phyloP scores from a whole-genome alignment of 1,284 basidiomycete species.

The Rhizoctonia solani region DNA sequence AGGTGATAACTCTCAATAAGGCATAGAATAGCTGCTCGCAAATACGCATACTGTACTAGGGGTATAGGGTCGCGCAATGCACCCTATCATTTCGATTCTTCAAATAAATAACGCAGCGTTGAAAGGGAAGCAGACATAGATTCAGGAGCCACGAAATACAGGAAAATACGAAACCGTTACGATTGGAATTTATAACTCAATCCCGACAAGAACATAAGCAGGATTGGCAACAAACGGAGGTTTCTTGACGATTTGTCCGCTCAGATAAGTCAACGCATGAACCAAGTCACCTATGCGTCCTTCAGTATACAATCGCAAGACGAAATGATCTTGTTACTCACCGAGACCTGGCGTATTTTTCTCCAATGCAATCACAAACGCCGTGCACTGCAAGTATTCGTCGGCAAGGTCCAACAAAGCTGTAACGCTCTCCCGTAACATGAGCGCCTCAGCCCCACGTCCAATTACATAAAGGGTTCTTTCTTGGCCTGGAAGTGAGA shows the following conservation, averaged over 20 bases:
- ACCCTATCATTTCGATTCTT: too few species aligned
- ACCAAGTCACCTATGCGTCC: slow-evolving; percentile 53
- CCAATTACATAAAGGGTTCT: slow-evolving; percentile 80
- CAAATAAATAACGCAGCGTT: too few species aligned
- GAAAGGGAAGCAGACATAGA: neutral
- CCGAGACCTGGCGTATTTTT: slow-evolving; percentile 60
- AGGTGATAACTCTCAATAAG: slow-evolving; percentile 15
- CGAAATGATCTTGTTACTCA: slow-evolving; percentile 10
- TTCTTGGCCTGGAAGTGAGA: slow-evolving; percentile 67
- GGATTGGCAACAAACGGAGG: slow-evolving; percentile 69
- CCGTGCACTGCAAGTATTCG: slow-evolving; percentile 72
- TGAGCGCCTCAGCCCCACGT: slow-evolving; percentile 74
- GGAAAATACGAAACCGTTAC: neutral
- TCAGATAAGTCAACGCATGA: slow-evolving; percentile 82
- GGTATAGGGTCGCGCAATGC: too few species aligned
- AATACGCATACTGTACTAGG: too few species aligned
- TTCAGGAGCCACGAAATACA: neutral
- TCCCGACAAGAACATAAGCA: slow-evolving; percentile 72
- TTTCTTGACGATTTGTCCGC: slow-evolving; percentile 73
- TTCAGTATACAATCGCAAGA: neutral
- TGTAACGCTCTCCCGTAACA: slow-evolving; percentile 79
- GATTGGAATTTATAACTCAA: slow-evolving; percentile 60
- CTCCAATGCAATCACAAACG: slow-evolving; percentile 75
- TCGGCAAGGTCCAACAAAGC: slow-evolving; percentile 80
- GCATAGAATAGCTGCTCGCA: too few species aligned